phyloP scores from a whole-genome alignment of 495 filamentous ascomycete species.

The Penicillium malachiteum region DNA sequence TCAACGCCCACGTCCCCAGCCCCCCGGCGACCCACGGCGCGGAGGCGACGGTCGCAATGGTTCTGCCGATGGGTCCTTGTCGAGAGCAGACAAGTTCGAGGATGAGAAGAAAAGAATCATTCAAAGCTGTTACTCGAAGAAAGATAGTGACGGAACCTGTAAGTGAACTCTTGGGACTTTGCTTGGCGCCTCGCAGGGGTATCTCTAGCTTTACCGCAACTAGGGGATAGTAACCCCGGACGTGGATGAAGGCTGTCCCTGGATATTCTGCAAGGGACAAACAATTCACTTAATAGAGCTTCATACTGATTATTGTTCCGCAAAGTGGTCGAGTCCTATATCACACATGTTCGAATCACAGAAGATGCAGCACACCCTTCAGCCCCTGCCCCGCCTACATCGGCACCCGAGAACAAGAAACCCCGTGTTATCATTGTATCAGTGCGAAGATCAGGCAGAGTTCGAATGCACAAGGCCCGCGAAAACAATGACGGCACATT shows the following conservation, averaged over 20 bases:
- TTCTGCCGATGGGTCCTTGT: slow-evolving; percentile 43
- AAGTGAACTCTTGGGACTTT: slow-evolving; percentile 33
- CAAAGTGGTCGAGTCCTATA: slow-evolving; percentile 88
- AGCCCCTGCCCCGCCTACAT: slow-evolving; percentile 74
- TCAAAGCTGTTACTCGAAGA: slow-evolving; percentile 86
- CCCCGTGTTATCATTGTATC: slow-evolving; percentile 86
- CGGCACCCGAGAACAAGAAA: slow-evolving; percentile 74
- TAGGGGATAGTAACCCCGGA: slow-evolving; percentile 7
- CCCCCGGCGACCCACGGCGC: slow-evolving; percentile 30
- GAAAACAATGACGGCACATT: slow-evolving; percentile 92
- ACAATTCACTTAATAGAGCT: neutral
- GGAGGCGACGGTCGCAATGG: slow-evolving; percentile 36
- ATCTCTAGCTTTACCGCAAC: neutral
- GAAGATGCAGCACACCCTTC: slow-evolving; percentile 87
- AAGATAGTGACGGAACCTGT: slow-evolving; percentile 79
- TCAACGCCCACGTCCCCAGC: slow-evolving; percentile 34
- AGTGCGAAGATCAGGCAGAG: slow-evolving; percentile 85
- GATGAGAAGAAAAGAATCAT: slow-evolving; percentile 94
- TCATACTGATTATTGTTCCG: slow-evolving; percentile 14
- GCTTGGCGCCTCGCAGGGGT: neutral
- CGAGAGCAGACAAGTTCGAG: slow-evolving; percentile 86
- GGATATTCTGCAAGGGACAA: neutral
- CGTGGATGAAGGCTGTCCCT: neutral
- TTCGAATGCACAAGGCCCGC: slow-evolving; percentile 93
- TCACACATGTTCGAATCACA: slow-evolving; percentile 87